phyloP scores from a whole-genome alignment of 495 filamentous ascomycete genomes.

The Echria macrotheca region DNA sequence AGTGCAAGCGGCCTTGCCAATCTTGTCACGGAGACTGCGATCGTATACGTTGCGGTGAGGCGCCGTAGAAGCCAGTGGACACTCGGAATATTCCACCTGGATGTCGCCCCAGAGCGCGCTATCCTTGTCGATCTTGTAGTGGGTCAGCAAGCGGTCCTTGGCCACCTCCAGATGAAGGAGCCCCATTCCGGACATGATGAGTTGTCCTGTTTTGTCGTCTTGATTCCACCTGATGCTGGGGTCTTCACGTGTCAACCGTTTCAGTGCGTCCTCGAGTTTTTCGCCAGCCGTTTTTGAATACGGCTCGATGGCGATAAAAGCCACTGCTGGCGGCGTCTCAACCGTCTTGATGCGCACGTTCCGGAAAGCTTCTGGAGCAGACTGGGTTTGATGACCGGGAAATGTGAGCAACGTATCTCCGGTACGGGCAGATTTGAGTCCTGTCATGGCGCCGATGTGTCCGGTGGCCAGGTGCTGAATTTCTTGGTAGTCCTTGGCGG shows the following conservation, averaged over 20 bases:
- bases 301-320: slow-evolving; percentile 90
- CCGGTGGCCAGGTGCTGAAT: slow-evolving; percentile 73
- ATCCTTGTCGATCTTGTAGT: slow-evolving; percentile 71
- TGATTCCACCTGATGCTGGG: slow-evolving; percentile 81
- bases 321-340: slow-evolving; percentile 86
- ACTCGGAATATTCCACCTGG: slow-evolving; percentile 91
- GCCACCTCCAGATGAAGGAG: slow-evolving; percentile 97
- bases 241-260: slow-evolving; percentile 80
- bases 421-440: slow-evolving; percentile 83
- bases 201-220: slow-evolving; percentile 90
- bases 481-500: slow-evolving; percentile 81
- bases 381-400: slow-evolving; percentile 37
- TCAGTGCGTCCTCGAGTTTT: slow-evolving; percentile 66
- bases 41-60: slow-evolving; percentile 63
- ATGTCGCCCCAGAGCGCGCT: slow-evolving; percentile 81
- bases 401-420: slow-evolving; percentile 87
- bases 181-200: slow-evolving; percentile 92
- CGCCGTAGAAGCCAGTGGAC: slow-evolving; percentile 48
- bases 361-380: slow-evolving; percentile 57
- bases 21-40: slow-evolving; percentile 71
- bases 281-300: slow-evolving; percentile 73
- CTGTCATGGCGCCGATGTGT: slow-evolving; percentile 93
- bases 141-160: slow-evolving; percentile 74
- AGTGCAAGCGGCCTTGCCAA: slow-evolving; percentile 68
- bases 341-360: slow-evolving; percentile 82